These are phyloP conservation scores for Beauveria brongniartii DNA, from an alignment of 2,329 filamentous ascomycete genomes.

Conservation along the genomic window DNA sequence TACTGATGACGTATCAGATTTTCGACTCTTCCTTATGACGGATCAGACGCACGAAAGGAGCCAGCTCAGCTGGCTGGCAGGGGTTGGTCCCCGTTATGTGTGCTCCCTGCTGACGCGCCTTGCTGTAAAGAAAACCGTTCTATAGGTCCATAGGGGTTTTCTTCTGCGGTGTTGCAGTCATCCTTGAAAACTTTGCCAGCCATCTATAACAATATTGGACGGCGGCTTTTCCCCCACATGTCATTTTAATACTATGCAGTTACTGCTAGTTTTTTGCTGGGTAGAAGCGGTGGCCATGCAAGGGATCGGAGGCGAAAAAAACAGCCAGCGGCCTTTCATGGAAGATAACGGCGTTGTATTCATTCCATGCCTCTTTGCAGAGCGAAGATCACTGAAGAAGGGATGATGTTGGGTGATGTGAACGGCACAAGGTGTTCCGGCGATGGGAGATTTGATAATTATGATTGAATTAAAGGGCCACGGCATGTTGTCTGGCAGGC, in stretches of 20 bases:
- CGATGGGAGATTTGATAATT: not conserved
- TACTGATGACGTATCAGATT: not conserved
- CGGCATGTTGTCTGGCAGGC: not conserved
- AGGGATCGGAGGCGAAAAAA: not conserved
- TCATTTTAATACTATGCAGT: not conserved
- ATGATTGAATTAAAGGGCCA: not conserved
- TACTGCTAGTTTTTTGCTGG: not conserved
- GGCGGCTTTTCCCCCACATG: not conserved
- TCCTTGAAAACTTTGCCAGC: not conserved
- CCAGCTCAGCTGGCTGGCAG: not conserved
- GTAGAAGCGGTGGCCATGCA: constrained; percentile 3
- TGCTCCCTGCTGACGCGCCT: not conserved
- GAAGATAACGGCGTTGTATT: too few relatives aligned
- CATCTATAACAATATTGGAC: not conserved
- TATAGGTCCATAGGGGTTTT: not conserved
- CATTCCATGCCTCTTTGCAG: not conserved
- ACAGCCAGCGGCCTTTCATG: too few relatives aligned
- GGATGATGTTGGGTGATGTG: not conserved
- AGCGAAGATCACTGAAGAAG: not conserved
- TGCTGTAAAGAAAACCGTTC: not conserved
- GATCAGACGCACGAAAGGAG: too few relatives aligned
- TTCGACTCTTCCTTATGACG: too few relatives aligned
- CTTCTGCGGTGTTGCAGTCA: not conserved
- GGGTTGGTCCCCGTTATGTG: not conserved
- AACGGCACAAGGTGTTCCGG: not conserved